Base-by-base conservation (phyloP, 2,329 filamentous ascomycete genomes). In the Blastomyces gilchristii region DNA sequence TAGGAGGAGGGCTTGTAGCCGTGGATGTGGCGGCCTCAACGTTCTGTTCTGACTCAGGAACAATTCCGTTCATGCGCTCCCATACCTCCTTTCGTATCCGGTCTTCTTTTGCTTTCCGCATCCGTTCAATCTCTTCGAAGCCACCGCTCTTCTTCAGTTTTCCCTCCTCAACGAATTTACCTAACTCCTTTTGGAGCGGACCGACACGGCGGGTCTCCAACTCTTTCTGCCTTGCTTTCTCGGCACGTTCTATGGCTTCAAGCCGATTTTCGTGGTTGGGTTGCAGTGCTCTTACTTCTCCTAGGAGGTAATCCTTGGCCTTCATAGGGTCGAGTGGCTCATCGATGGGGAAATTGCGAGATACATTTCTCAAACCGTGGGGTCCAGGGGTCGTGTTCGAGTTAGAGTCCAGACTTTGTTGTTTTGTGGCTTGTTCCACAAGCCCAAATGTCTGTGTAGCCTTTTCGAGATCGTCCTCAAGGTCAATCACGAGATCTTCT, bases 381-480 rank as follows among this genome's bases (percentile, higher is more conserved):
- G 69, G 71, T 58, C 80, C 75, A n/a, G 71, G 79, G 49, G 75
- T 74, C 4, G 65, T 63, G 22, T 67, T 72, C 7, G 54, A 58
- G 12, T 18, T 28, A 5, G 83, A 83, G 73, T 95, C 90, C 76
- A 95, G 71, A 62, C 84, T 89, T 74, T 99, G 94, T 77, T 97
- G 91, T 77, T 96, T 96, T n/a, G 92, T 97, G 9, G 94, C 94
- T 77, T 97, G 89, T 76, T 99, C 94, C 18, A 99, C 94, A 0
- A 99, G 84, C 31, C 90, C 89, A 72, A 99, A 96, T 0, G 94
- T 97, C 75, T 95, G 89, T 0, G 87, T 86, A 0, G 93, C 92
- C 78, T 97, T 97, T 73, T 97, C 92, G 57, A 99, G 81, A 78
- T 99, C 94, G 71, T 97, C 92, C 71, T 94, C 87, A 66, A 99